Conservation (phyloP, 2,329 filamentous ascomycete genomes). For the Aspergillus luchuensis region DNA sequence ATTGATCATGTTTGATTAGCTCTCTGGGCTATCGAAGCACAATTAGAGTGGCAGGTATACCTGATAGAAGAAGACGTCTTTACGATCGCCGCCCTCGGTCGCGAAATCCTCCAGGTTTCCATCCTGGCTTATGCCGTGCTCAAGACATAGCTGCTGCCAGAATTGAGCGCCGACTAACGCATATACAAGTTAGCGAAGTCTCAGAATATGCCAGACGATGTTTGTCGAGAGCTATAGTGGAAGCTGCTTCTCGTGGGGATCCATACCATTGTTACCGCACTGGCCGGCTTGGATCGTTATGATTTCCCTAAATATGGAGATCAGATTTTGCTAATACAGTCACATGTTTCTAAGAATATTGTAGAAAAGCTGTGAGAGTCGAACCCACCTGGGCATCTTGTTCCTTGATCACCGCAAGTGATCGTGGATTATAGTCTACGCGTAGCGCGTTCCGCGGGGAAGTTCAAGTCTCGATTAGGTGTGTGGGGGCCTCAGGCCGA, state of each 20-base stretch:
- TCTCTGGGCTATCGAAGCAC: neutral
- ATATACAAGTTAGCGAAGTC: constrained; percentile 34
- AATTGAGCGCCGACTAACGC: constrained; percentile 87
- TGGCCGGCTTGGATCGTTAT: constrained; percentile 99
- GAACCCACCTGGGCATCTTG: constrained; percentile 44
- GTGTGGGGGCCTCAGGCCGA: constrained; percentile 31
- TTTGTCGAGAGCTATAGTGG: constrained; percentile 21
- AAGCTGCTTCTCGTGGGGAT: constrained; percentile 34
- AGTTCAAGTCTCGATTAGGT: constrained; percentile 20
- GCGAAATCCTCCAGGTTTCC: constrained; percentile 97
- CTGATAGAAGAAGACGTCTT: constrained; percentile 99
- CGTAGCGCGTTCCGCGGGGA: constrained; percentile 41
- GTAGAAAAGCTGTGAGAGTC: neutral
- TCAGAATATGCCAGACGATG: neutral
- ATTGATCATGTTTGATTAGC: constrained; percentile 1
- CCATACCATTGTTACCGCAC: constrained; percentile 96
- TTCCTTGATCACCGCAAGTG: constrained; percentile 27
- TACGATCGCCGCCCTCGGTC: constrained; percentile 94
- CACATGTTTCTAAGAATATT: neutral
- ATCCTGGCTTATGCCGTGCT: constrained; percentile 96
- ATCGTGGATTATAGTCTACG: constrained; percentile 34
- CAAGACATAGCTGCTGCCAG: constrained; percentile 97
- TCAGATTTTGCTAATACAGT: constrained; percentile 11
- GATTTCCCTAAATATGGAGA: constrained; percentile 71
- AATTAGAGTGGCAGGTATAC: constrained; percentile 30